Base-by-base conservation (phyloP, 768 basidiomycete genomes). In the Kwoniella europaea region DNA sequence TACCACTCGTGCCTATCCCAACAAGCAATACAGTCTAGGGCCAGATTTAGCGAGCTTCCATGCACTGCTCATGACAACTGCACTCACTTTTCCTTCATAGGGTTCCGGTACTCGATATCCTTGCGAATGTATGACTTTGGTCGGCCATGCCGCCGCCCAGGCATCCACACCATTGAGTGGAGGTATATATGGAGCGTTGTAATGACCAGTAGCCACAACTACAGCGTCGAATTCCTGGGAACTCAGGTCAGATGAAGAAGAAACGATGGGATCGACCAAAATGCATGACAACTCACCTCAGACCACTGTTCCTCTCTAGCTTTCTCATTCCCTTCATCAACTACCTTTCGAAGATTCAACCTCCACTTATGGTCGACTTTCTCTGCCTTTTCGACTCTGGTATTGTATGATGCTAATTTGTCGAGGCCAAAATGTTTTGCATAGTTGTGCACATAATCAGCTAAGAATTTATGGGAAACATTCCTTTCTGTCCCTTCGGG, bases 351-450 rank as follows among this genome's bases (percentile, higher is more conserved):
- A 24, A 75, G 55, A 4, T 70, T 65, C 29, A 73, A 50, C 29
- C 54, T 44, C 73, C 74, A 74, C 18, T 56, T 64, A 41, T 63
- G 9, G 62, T 0, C 81, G 74, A 67, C 27, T 52, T 88, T 88
- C 68, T 87, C 84, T 41, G 86, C 79, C 13, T 76, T 78, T 65
- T 88, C 87, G 7, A 88, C 86, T 10, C 87, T 86, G 0, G 87
- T 88, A 76, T 86, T 86, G 77, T 86, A 87, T 2, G 84, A 83
- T 1, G 84, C 87, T 63, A 87, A 84, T 68, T 80, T 84, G 74
- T 86, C 86, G 22, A 87, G 68, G 18, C 84, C 83, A 42, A 85
- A 84, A 73, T 80, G 85, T 1, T 85, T 85, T 6, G 86, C 85
- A 65, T 86, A 87, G 1, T 84, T 78, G 20, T 85, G 85, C 10